Conservation (phyloP, 331 rosid genomes). For the Phaseolus coccineus region DNA sequence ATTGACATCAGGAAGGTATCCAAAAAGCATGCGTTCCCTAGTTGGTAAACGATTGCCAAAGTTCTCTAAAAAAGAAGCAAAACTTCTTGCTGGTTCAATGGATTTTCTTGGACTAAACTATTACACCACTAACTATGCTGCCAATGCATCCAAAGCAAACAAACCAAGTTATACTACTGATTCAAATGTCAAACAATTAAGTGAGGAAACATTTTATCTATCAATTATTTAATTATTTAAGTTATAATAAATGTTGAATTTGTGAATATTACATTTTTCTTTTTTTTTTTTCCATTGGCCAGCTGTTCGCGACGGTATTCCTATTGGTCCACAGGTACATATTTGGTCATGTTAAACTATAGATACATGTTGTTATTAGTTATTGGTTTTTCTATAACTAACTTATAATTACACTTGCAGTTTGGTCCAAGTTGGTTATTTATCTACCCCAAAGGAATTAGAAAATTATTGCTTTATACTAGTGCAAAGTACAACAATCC, state of each 20-base stretch:
- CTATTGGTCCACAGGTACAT: slow-evolving; percentile 61
- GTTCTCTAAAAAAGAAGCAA: slow-evolving; percentile 8
- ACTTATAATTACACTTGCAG: slow-evolving; percentile 35
- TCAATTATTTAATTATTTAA: background rate
- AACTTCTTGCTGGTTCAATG: slow-evolving; percentile 55
- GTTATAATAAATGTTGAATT: too few species aligned
- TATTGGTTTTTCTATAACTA: too few species aligned
- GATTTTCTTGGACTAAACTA: slow-evolving; percentile 83
- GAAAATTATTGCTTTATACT: slow-evolving; percentile 47
- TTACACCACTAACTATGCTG: slow-evolving; percentile 57
- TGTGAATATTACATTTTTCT: background rate
- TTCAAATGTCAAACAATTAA: slow-evolving; percentile 44
- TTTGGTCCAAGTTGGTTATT: slow-evolving; percentile 58
- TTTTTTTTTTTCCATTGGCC: background rate
- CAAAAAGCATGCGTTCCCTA: slow-evolving; percentile 32
- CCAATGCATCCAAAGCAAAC: slow-evolving; percentile 27
- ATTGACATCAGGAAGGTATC: slow-evolving; percentile 39
- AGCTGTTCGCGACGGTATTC: slow-evolving; percentile 58
- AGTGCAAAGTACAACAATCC: slow-evolving; percentile 63
- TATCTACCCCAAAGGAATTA: slow-evolving; percentile 64
- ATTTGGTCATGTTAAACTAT: background rate
- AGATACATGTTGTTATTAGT: background rate
- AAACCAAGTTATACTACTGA: slow-evolving; percentile 41
- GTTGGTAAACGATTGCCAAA: slow-evolving; percentile 47
- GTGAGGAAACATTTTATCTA: slow-evolving; percentile 36